A percentile compares a stretch with the other conserved stretches of the same genome.
Evolutionary conservation across 2,329 filamentous ascomycete genomes (phyloP).

Genomic region (Diaporthe aspalathi): DNA sequence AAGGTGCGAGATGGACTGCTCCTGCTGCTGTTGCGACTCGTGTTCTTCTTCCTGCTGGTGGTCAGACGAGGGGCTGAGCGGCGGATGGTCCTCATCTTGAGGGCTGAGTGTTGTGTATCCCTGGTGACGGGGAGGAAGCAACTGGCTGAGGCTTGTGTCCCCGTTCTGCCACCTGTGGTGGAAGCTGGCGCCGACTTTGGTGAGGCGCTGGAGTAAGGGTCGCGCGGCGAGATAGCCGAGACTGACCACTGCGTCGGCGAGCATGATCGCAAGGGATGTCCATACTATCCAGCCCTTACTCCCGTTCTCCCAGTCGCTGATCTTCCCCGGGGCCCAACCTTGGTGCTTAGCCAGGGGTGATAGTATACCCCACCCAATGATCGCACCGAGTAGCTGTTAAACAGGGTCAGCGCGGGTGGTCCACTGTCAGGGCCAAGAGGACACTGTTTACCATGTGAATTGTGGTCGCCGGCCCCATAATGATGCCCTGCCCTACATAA

Average conservation of each 20-base stretch:
- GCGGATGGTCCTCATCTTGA: conserved; percentile 33
- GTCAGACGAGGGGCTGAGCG: conserved; percentile 40
- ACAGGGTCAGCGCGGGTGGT: not conserved
- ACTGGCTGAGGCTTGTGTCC: conserved; percentile 5
- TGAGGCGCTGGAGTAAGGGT: conserved; percentile 61
- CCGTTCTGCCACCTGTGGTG: conserved; percentile 29
- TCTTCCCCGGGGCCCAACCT: conserved; percentile 90
- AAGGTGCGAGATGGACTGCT: conserved; percentile 36
- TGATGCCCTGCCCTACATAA: conserved; percentile 96
- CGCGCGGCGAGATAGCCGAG: conserved; percentile 81
- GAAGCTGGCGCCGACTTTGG: conserved; percentile 23
- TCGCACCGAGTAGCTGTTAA: conserved; percentile 74
- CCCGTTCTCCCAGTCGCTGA: conserved; percentile 89
- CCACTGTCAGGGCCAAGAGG: not conserved
- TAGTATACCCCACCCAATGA: conserved; percentile 90
- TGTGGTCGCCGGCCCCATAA: conserved; percentile 97
- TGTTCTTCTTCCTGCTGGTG: conserved; percentile 28
- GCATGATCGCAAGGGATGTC: conserved; percentile 96
- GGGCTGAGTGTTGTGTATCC: conserved; percentile 43
- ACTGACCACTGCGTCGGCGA: conserved; percentile 91
- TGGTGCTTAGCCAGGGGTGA: conserved; percentile 87
- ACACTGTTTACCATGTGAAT: conserved; percentile 76
- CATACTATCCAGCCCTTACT: conserved; percentile 99
- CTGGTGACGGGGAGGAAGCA: conserved; percentile 29
- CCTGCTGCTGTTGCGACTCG: conserved; percentile 42